These are phyloP conservation scores for Boletus reticuloceps DNA, from an alignment of 768 basidiomycete genomes.

Conservation along the genomic window DNA sequence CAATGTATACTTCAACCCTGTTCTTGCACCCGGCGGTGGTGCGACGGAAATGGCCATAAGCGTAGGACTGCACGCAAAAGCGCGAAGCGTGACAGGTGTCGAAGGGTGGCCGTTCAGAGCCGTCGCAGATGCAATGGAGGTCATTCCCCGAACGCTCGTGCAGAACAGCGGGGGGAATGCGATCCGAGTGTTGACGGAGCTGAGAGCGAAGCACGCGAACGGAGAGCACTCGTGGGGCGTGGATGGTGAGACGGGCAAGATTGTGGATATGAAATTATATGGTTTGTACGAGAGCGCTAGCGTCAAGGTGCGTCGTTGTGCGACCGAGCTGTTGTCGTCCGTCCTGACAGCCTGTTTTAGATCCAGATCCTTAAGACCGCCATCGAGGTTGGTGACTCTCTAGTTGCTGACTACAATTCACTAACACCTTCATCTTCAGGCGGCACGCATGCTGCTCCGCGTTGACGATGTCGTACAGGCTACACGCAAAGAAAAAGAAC, in stretches of 20 bases:
- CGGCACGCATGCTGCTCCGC: constrained; percentile 85
- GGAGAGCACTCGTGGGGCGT: constrained; percentile 93
- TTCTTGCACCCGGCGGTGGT: constrained; percentile 92
- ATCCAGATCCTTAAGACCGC: constrained; percentile 97
- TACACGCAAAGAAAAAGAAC: constrained; percentile 62
- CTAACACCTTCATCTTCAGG: constrained; percentile 38
- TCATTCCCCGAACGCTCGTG: constrained; percentile 91
- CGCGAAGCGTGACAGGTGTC: constrained; percentile 77
- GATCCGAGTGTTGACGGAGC: constrained; percentile 88
- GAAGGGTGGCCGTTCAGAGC: constrained; percentile 91
- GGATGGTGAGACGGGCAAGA: constrained; percentile 93
- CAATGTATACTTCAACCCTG: constrained; percentile 94
- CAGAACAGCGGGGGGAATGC: constrained; percentile 96
- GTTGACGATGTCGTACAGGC: constrained; percentile 95
- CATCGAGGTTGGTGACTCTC: constrained; percentile 61
- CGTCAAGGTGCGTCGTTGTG: constrained; percentile 63
- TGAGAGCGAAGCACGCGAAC: constrained; percentile 93
- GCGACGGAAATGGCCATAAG: constrained; percentile 98
- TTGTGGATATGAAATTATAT: constrained; percentile 93
- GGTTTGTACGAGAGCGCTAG: constrained; percentile 94
- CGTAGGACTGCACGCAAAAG: constrained; percentile 79
- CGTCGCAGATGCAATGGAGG: constrained; percentile 95
- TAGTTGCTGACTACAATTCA: background rate
- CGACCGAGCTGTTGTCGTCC: background rate
- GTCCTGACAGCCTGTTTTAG: constrained; percentile 31